A percentile compares a stretch with the other conserved stretches of the same genome.
These are phyloP conservation scores for Penicillium palitans DNA, from an alignment of 2,329 filamentous ascomycete species.

Conservation along the genomic window DNA sequence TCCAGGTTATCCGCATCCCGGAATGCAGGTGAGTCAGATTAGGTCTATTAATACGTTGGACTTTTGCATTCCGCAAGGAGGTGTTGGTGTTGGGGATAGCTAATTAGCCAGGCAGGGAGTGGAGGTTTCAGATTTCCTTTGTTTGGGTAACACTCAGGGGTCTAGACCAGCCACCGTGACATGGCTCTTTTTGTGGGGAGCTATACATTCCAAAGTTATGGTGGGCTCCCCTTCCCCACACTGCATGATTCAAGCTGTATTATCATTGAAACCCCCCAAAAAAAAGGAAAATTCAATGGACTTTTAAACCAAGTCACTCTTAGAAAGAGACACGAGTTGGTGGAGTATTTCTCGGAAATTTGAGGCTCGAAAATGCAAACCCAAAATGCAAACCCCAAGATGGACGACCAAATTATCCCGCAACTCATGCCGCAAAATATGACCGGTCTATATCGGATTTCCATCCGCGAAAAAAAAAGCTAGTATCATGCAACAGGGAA, in stretches of 20 bases:
- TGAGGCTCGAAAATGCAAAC: background rate
- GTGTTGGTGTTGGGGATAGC: background rate
- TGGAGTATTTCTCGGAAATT: background rate
- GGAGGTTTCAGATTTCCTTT: background rate
- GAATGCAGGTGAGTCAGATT: background rate
- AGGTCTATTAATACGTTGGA: background rate
- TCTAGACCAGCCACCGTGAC: background rate
- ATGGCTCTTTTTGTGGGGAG: background rate
- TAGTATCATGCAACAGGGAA: conserved; percentile 8
- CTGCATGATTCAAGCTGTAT: background rate
- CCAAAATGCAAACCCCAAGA: background rate
- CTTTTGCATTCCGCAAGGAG: background rate
- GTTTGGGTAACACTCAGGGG: background rate
- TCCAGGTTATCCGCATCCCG: background rate
- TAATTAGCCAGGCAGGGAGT: background rate
- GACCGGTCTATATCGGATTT: background rate
- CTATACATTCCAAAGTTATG: no score
- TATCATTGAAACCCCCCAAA: background rate
- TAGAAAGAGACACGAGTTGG: background rate
- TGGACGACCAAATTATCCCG: background rate
- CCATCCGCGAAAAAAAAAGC: background rate
- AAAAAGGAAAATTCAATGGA: no score
- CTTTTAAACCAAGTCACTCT: background rate
- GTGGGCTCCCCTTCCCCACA: background rate
- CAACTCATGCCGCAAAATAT: background rate